phyloP scores from a whole-genome alignment of 2,329 filamentous ascomycete species.

The Xylaria hypoxylon region DNA sequence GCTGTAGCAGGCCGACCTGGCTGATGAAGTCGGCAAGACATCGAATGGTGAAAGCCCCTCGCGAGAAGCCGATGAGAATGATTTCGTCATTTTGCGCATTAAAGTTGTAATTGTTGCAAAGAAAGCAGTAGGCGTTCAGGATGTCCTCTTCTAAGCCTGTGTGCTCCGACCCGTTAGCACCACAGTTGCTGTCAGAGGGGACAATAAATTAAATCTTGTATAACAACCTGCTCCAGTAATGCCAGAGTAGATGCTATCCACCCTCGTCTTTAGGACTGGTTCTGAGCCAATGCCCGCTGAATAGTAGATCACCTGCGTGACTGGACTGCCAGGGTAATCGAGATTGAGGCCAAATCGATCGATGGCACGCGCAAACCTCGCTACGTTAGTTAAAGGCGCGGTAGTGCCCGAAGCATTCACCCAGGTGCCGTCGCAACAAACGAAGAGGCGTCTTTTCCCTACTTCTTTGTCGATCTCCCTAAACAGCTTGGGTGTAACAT shows the following conservation, averaged over 20 bases:
- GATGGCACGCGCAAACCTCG: slow-evolving; percentile 37
- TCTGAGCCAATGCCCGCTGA: slow-evolving; percentile 34
- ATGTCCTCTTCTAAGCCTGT: slow-evolving; percentile 32
- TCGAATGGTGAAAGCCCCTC: slow-evolving; percentile 56
- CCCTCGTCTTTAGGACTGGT: slow-evolving; percentile 17
- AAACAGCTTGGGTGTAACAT: slow-evolving; percentile 14
- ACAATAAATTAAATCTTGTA: background rate
- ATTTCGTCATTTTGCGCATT: slow-evolving; percentile 50
- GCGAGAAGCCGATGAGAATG: slow-evolving; percentile 54
- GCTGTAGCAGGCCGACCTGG: slow-evolving; percentile 30
- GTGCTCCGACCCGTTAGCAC: background rate
- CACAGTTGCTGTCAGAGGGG: background rate
- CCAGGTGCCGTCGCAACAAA: slow-evolving; percentile 41
- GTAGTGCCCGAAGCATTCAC: slow-evolving; percentile 32
- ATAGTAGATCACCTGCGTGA: slow-evolving; percentile 34
- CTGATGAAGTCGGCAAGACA: slow-evolving; percentile 52
- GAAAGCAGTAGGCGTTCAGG: slow-evolving; percentile 37
- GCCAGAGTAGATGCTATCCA: slow-evolving; percentile 26
- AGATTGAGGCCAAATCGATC: slow-evolving; percentile 25
- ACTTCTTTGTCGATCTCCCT: slow-evolving; percentile 16
- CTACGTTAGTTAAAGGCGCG: slow-evolving; percentile 37
- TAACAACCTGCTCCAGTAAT: slow-evolving; percentile 29
- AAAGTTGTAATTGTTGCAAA: slow-evolving; percentile 39
- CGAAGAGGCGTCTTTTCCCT: slow-evolving; percentile 34
- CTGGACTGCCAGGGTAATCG: background rate